Conservation (phyloP, 495 filamentous ascomycete species). For the Choiromyces venosus region DNA sequence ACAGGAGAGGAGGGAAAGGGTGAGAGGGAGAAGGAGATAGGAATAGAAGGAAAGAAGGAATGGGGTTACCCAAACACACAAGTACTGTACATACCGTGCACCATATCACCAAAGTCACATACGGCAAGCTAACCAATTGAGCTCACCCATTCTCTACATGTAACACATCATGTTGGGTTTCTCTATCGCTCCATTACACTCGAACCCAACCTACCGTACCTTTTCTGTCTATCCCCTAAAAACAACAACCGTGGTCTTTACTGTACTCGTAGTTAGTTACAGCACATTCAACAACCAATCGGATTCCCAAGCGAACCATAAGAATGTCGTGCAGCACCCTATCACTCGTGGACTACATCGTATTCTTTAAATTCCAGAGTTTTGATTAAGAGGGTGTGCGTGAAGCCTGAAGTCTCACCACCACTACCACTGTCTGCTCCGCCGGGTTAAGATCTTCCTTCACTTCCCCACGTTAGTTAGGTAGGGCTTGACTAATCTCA, state of each 20-base stretch:
- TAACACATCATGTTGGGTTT: background rate
- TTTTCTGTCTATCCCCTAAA: background rate
- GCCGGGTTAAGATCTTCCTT: background rate
- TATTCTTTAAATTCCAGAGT: background rate
- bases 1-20: background rate
- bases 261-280: too few relatives aligned
- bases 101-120: background rate
- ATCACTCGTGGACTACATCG: background rate
- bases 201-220: background rate
- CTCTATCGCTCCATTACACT: background rate
- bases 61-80: background rate
- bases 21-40: background rate
- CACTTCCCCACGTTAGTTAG: background rate
- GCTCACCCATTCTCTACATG: background rate
- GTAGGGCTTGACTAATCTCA: background rate
- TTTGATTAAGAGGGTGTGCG: background rate
- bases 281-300: background rate
- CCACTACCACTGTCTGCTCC: background rate
- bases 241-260: background rate
- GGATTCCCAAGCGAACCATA: background rate
- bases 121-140: background rate
- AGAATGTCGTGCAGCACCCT: background rate
- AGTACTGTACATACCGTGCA: background rate
- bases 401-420: background rate
- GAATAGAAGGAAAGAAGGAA: background rate